phyloP scores from a whole-genome alignment of 805 yeast genomes.

The Candida tibetensis region DNA sequence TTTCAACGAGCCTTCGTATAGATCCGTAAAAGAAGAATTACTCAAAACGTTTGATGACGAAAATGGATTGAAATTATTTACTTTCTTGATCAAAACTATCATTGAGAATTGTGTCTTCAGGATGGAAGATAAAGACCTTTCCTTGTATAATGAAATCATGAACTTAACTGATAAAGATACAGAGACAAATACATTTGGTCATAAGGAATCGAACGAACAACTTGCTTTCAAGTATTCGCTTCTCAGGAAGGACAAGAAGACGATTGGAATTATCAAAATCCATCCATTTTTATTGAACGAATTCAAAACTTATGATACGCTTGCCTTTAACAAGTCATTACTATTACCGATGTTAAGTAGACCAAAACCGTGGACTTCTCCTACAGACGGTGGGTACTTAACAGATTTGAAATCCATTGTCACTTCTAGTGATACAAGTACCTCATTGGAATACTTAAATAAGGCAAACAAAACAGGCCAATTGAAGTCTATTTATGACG shows the following conservation, averaged over 20 bases:
- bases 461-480: conserved; percentile 33
- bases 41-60: conserved; percentile 12
- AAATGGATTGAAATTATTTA: conserved; percentile 18
- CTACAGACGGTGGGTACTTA: conserved; percentile 35
- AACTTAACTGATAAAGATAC: conserved; percentile 3
- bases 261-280: conserved; percentile 19
- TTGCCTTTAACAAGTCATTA: conserved; percentile 12
- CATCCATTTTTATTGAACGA: conserved; percentile 22
- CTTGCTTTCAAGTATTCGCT: conserved; percentile 5
- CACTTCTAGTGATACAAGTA: conserved; percentile 13
- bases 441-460: conserved; percentile 19
- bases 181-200: neutral
- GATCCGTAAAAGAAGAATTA: conserved; percentile 7
- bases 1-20: conserved; percentile 9
- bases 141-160: conserved; percentile 4
- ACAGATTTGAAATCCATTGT: conserved; percentile 24
- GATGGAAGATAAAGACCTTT: conserved; percentile 6
- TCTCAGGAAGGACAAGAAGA: conserved; percentile 1
- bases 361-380: conserved; percentile 35
- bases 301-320: conserved; percentile 10
- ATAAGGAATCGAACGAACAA: neutral
- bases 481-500: conserved; percentile 25
- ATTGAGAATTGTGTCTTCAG: conserved; percentile 14
- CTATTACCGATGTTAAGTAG: conserved; percentile 39
- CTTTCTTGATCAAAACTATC: conserved; percentile 15